A percentile compares a stretch with the other conserved stretches of the same genome.
These are phyloP conservation scores for Trametes cubensis DNA, from an alignment of 768 basidiomycete genomes.

Conservation along the genomic window DNA sequence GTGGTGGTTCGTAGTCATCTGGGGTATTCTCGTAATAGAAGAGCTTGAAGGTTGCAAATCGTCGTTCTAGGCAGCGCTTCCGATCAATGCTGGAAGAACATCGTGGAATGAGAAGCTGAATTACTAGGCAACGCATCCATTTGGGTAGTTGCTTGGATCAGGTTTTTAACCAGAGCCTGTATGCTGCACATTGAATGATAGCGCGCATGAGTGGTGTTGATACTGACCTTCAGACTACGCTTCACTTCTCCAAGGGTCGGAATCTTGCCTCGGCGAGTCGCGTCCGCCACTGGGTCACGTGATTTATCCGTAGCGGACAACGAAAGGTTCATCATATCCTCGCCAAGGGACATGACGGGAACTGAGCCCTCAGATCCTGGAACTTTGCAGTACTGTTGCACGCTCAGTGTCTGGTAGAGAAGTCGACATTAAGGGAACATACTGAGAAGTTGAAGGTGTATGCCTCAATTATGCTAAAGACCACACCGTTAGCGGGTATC, in stretches of 20 bases:
- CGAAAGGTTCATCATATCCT: constrained; percentile 55
- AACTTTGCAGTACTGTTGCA: constrained; percentile 63
- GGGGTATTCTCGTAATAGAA: constrained; percentile 84
- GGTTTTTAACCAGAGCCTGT: constrained; percentile 73
- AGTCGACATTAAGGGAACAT: constrained; percentile 14
- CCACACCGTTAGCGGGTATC: neutral
- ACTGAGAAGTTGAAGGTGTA: constrained; percentile 89
- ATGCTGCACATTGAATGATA: neutral
- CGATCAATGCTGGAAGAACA: no score
- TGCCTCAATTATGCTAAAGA: constrained; percentile 75
- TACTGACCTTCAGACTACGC: constrained; percentile 65
- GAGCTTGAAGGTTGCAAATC: constrained; percentile 87
- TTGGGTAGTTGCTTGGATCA: constrained; percentile 76
- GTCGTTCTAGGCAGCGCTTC: constrained; percentile 52
- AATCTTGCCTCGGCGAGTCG: constrained; percentile 57
- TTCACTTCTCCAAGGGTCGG: constrained; percentile 85
- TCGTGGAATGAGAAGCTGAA: constrained; percentile 26
- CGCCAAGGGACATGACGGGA: constrained; percentile 75
- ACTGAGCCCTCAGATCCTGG: constrained; percentile 61
- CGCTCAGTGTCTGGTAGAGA: neutral
- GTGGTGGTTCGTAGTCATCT: constrained; percentile 80
- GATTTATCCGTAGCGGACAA: constrained; percentile 38
- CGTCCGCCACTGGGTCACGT: constrained; percentile 61
- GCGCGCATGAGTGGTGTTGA: constrained; percentile 1
- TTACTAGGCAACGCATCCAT: constrained; percentile 81